Conservation (phyloP, 2,329 filamentous ascomycete genomes). For the Colletotrichum melonis region DNA sequence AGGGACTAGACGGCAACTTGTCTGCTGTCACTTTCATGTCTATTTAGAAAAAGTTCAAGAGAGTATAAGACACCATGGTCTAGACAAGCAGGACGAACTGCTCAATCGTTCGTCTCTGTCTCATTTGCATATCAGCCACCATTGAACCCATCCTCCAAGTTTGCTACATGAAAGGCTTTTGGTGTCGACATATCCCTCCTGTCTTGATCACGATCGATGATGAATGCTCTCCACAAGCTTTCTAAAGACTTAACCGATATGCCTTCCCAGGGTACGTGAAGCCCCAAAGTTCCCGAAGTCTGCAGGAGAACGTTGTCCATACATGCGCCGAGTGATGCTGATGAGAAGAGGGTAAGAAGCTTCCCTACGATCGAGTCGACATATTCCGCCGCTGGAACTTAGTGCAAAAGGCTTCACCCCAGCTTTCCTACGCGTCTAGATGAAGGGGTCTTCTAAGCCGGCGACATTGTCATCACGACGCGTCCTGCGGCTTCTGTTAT, state of each 20-base stretch:
- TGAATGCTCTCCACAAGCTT: slow-evolving; percentile 29
- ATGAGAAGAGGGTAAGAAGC: slow-evolving; percentile 2
- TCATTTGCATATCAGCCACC: slow-evolving; percentile 31
- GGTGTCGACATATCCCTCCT: slow-evolving; percentile 7
- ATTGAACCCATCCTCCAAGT: slow-evolving; percentile 31
- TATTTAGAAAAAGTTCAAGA: neutral
- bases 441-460: slow-evolving; percentile 32
- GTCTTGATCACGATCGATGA: slow-evolving; percentile 2
- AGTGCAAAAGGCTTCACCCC: neutral
- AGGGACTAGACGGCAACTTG: neutral
- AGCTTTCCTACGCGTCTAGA: slow-evolving; percentile 6
- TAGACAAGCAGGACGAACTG: neutral
- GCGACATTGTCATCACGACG: slow-evolving; percentile 7
- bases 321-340: slow-evolving; percentile 33
- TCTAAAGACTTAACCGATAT: neutral
- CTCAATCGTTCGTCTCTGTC: slow-evolving; percentile 33
- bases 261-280: neutral
- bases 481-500: slow-evolving; percentile 1
- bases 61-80: neutral
- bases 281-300: neutral
- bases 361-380: neutral
- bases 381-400: neutral
- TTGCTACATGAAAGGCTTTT: slow-evolving; percentile 9
- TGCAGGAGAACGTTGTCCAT: slow-evolving; percentile 12
- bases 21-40: neutral